Percentiles rank a stretch among this genome's conserved stretches.
These are phyloP conservation scores for Linnemannia schmuckeri DNA, from an alignment of 192 early-diverging fungal species.

Conservation along the genomic window DNA sequence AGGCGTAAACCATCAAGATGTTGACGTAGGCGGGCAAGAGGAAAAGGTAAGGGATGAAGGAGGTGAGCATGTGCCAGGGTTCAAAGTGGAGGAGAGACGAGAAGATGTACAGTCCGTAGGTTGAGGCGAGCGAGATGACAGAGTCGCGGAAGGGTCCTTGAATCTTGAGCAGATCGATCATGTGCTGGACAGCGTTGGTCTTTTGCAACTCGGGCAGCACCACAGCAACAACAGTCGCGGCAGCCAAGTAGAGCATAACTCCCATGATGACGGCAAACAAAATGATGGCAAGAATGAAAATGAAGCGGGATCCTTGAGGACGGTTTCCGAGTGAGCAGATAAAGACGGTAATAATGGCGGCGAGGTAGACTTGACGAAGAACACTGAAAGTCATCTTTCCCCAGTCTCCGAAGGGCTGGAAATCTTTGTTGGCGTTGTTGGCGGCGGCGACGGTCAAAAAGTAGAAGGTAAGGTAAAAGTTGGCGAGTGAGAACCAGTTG, in stretches of 20 bases:
- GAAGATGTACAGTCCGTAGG: conserved; percentile 87
- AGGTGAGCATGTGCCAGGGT: conserved; percentile 93
- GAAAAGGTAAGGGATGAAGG: conserved; percentile 89
- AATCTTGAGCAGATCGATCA: conserved; percentile 55
- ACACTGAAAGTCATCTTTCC: conserved; percentile 74
- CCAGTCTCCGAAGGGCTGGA: conserved; percentile 68
- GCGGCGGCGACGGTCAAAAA: conserved; percentile 70
- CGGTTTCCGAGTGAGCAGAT: conserved; percentile 92
- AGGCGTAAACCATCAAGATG: conserved; percentile 94
- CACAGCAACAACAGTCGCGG: conserved; percentile 70
- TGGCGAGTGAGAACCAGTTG: conserved; percentile 91
- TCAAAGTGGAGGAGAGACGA: conserved; percentile 86
- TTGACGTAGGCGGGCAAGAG: conserved; percentile 91
- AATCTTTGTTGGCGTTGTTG: conserved; percentile 49
- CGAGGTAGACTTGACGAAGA: conserved; percentile 81
- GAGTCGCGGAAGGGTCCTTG: conserved; percentile 79
- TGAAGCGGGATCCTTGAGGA: conserved; percentile 86
- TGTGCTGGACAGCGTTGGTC: not conserved
- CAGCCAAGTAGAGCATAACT: conserved; percentile 83
- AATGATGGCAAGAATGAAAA: conserved; percentile 77
- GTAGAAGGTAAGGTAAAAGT: conserved; percentile 88
- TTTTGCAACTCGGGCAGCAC: conserved; percentile 24
- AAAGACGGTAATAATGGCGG: conserved; percentile 84
- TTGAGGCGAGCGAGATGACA: conserved; percentile 82
- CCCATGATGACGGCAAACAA: conserved; percentile 88